phyloP scores from a whole-genome alignment of 1,139 yeast genomes.

The Pneumocystis oryctolagi region DNA sequence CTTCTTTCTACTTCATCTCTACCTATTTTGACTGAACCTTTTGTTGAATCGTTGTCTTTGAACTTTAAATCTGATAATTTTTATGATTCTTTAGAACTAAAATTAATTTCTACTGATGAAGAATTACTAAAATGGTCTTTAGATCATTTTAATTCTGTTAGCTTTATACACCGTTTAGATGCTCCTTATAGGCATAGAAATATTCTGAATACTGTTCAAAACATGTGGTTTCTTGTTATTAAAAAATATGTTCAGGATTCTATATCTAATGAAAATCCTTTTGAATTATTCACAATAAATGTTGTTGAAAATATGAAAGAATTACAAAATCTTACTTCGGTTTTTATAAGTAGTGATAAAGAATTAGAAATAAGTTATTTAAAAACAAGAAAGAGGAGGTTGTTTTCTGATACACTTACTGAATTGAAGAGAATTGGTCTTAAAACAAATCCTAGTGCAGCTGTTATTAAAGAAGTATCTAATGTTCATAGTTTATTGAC shows the following conservation, averaged over 20 bases:
- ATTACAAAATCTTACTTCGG: conserved; percentile 65
- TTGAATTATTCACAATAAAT: conserved; percentile 40
- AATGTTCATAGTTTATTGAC: conserved; percentile 51
- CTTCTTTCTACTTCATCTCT: conserved; percentile 40
- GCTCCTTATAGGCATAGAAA: not conserved
- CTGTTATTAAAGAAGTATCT: conserved; percentile 45
- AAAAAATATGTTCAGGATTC: not conserved
- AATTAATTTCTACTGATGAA: not conserved
- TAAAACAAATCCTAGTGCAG: conserved; percentile 48
- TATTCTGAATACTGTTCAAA: not conserved
- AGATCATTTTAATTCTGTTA: not conserved
- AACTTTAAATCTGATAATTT: not conserved
- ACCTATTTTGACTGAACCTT: conserved; percentile 26
- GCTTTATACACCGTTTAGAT: not conserved
- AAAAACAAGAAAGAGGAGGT: conserved; percentile 62
- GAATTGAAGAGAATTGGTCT: conserved; percentile 66
- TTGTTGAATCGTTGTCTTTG: not conserved
- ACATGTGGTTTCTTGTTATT: not conserved
- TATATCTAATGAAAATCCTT: conserved; percentile 14
- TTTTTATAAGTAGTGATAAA: conserved; percentile 49
- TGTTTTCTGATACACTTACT: conserved; percentile 60
- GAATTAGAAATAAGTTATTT: conserved; percentile 60
- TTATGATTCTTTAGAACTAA: not conserved
- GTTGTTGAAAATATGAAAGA: conserved; percentile 44
- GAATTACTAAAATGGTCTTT: not conserved